Evolutionary conservation across 352 stramenopile species (phyloP).

Genomic region (Halophytophthora polymorphica): DNA sequence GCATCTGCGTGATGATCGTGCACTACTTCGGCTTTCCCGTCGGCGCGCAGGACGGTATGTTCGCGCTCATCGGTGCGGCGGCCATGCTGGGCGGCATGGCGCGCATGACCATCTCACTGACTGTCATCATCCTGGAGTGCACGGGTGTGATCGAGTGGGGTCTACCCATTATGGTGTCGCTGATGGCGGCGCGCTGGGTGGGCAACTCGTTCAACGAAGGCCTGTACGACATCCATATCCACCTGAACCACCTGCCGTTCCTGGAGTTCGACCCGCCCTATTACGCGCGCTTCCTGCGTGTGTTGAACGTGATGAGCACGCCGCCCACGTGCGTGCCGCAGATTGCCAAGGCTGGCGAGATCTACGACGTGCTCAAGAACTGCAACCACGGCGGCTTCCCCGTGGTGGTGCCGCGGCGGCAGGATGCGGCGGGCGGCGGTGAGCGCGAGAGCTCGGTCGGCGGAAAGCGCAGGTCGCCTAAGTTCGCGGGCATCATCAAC

Average conservation of each 20-base stretch:
- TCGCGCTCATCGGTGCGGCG: constrained; percentile 95
- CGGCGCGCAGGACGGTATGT: constrained; percentile 89
- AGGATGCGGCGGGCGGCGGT: constrained; percentile 34
- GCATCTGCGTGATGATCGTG: constrained; percentile 66
- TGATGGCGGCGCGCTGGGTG: constrained; percentile 96
- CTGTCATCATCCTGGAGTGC: constrained; percentile 98
- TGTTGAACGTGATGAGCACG: constrained; percentile 75
- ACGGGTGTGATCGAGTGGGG: constrained; percentile 99
- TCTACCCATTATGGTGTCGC: constrained; percentile 96
- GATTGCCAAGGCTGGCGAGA: constrained; percentile 74
- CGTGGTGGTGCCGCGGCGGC: constrained; percentile 53
- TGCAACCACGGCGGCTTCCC: constrained; percentile 76
- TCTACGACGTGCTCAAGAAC: constrained; percentile 72
- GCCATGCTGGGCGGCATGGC: constrained; percentile 95
- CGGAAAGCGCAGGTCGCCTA: constrained; percentile 29
- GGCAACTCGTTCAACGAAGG: constrained; percentile 98
- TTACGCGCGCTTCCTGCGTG: constrained; percentile 72
- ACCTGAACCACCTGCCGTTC: constrained; percentile 96
- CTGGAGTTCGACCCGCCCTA: constrained; percentile 94
- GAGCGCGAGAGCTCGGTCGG: constrained; percentile 13
- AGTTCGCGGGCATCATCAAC: constrained; percentile 76
- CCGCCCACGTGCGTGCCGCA: constrained; percentile 59
- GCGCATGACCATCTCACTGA: constrained; percentile 98
- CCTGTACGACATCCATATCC: constrained; percentile 99
- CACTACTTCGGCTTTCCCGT: constrained; percentile 63